Percentiles rank a stretch among this genome's conserved stretches.
These are phyloP conservation scores for Beauveria sp. DNA, from an alignment of 2,329 filamentous ascomycete species.

Conservation along the genomic window DNA sequence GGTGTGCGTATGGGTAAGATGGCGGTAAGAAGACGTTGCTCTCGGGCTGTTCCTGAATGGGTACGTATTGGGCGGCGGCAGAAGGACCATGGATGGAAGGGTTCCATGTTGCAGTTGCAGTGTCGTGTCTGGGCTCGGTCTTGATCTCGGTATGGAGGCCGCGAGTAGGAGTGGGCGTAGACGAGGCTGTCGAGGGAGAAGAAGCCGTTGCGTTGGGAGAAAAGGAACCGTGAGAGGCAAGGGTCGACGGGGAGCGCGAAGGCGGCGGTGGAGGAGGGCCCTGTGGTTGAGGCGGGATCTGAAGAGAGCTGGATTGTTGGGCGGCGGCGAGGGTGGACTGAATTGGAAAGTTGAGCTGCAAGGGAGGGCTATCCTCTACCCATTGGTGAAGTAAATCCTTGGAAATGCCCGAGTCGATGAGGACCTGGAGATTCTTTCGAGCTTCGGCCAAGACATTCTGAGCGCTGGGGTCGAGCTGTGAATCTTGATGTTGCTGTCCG, in stretches of 20 bases:
- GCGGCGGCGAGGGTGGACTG: slow-evolving; percentile 8
- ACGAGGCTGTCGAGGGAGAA: slow-evolving; percentile 17
- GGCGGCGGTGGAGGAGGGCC: slow-evolving; percentile 14
- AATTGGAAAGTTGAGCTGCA: slow-evolving; percentile 21
- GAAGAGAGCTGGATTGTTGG: slow-evolving; percentile 6
- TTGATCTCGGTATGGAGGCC: slow-evolving; percentile 19
- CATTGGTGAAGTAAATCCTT: slow-evolving; percentile 35
- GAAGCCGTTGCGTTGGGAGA: slow-evolving; percentile 4
- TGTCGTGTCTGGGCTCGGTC: slow-evolving; percentile 22
- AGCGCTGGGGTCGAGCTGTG: slow-evolving; percentile 27
- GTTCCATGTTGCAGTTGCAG: slow-evolving; percentile 20
- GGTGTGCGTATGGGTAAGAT: slow-evolving; percentile 31
- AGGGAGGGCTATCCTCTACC: slow-evolving; percentile 30
- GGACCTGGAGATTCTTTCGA: slow-evolving; percentile 36
- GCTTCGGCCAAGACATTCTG: slow-evolving; percentile 39
- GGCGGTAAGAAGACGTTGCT: slow-evolving; percentile 27
- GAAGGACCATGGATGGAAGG: slow-evolving; percentile 7
- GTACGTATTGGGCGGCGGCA: background rate
- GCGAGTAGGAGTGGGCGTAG: slow-evolving; percentile 8
- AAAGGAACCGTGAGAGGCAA: slow-evolving; percentile 10
- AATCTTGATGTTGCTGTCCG: slow-evolving; percentile 17
- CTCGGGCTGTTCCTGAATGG: slow-evolving; percentile 15
- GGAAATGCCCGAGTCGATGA: slow-evolving; percentile 38
- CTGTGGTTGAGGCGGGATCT: slow-evolving; percentile 14
- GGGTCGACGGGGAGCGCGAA: slow-evolving; percentile 10